Evolutionary conservation across 306 rosid genomes (phyloP).

Genomic region (Hippophae rhamnoides): DNA sequence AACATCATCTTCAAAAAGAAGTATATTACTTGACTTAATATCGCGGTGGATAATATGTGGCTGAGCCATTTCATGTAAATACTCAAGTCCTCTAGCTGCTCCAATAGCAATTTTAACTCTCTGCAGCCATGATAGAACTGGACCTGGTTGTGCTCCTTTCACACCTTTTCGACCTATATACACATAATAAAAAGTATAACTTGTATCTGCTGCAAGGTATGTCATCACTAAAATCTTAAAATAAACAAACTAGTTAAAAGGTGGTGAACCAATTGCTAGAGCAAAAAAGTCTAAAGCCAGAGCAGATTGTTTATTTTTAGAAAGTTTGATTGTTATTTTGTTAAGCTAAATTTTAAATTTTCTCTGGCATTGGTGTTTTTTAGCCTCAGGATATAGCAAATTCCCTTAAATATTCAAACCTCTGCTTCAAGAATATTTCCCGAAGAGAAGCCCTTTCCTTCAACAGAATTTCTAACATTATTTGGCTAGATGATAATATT

Average conservation of each 20-base stretch:
- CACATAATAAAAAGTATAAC: slow-evolving; percentile 13
- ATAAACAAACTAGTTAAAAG: no score
- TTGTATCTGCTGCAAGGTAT: background rate
- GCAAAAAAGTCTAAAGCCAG: no score
- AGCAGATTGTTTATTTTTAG: no score
- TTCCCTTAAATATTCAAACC: no score
- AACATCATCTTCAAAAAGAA: slow-evolving; percentile 57
- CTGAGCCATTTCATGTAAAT: slow-evolving; percentile 73
- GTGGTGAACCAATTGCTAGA: no score
- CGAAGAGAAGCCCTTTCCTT: background rate
- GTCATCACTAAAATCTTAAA: no score
- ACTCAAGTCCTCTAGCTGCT: slow-evolving; percentile 71
- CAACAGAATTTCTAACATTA: background rate
- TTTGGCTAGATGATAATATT: background rate
- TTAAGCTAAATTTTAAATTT: no score
- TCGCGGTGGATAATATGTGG: slow-evolving; percentile 63
- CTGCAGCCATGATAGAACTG: slow-evolving; percentile 56
- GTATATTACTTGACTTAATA: slow-evolving; percentile 72
- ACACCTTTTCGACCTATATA: slow-evolving; percentile 57
- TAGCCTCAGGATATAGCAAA: no score
- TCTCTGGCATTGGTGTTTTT: no score
- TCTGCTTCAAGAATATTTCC: background rate
- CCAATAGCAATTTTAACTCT: slow-evolving; percentile 82
- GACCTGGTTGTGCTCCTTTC: slow-evolving; percentile 68
- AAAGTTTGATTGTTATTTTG: no score